Evolutionary conservation across 2,329 filamentous ascomycete genomes (phyloP), one percentile per base, ranked within the genome.

Genomic region (Penicillium griseofulvum): DNA sequence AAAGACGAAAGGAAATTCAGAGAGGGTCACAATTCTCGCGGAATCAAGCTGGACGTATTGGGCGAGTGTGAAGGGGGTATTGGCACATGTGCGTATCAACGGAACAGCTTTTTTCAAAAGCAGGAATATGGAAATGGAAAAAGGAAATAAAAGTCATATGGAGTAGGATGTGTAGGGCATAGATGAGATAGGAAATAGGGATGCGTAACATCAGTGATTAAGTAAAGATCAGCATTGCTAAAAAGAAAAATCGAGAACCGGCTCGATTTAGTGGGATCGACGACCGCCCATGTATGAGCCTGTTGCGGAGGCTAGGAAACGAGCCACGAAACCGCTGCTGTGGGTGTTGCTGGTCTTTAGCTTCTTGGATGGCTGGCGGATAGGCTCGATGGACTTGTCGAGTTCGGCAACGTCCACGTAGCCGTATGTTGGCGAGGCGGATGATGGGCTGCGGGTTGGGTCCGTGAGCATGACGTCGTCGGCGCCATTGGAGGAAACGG

Each of bases 251-350:
- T 55, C 62, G 53, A 67, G 61, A 49, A 53, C 60, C 61, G 29
- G 61, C 59, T 64, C 57, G 56, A 60, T 59, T 62, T 56, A 67
- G 55, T 70, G 65, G 29, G 67, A 62, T 33, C 74, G 71, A 57
- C 73, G 70, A 48, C 69, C 68, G 12, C 71, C 70, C 68, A 73
- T 73, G 57, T 78, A 77, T 2, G 73, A 72, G 8, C 70, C 70
- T 1, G 75, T 70, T 8, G 75, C 75, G 6, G 74, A 76, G 24
- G 71, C 75, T 45, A 78, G 66, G 60, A 78, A 75, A 16, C 75
- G 66, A 28, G 75, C 74, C 43, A 78, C 73, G 28, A 78, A 69
- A 28, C 76, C 72, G 24, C 71, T 67, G n/a, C 67, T 60, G 34
- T 67, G 64, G 3, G 59, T 49, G 36, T 61, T 61, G 28, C 65